Evolutionary conservation across 257 asterid genomes (phyloP), one percentile per base, ranked within the genome.

Genomic region (Lycium ferocissimum): DNA sequence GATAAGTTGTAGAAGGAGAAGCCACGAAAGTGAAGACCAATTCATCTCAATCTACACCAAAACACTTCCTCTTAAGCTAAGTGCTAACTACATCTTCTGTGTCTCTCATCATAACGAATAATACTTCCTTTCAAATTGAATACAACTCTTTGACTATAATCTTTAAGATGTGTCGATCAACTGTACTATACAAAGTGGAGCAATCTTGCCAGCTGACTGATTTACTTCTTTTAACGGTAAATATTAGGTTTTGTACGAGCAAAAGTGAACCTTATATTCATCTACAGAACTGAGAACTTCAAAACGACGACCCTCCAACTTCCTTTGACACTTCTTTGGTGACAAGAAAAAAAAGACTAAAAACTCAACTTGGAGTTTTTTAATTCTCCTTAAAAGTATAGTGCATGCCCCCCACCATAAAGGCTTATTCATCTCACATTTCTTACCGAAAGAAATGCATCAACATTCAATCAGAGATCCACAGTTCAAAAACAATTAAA

Each of bases 21-120:
- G 59, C n/a, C 37, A 73, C 6, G 6, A 13, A n/a, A 66, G 20
- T 9, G 17, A 66, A 66, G 73, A 66, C 20, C 47, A 71, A 43
- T 71, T 26, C 79, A 43, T 71, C 37, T 43, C 79, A 71, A 71
- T 70, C 79, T 40, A 71, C 80, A 73, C 59, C 33, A 73, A 71
- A 47, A 49, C 80, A 73, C 80, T 47, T 73, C 80, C 59, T 47
- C 59, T 11, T n/a, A 73, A 20, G 40, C 59, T 47, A 73, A 47
- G 3, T 63, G 40, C 59, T 47, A 73, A 47, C 9, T 63, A 63
- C n/a, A 40, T 47, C 80, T 73, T 73, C 59, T 11, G 59, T 13
- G n/a, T 72, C 80, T 18, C 26, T 47, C 59, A 47, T 47, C 80
- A 73, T 10, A 73, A 47, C 59, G 47, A 26, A 45, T 17, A 47